Base-by-base conservation (phyloP, 805 yeast genomes). In the Yueomyces sinensis region DNA sequence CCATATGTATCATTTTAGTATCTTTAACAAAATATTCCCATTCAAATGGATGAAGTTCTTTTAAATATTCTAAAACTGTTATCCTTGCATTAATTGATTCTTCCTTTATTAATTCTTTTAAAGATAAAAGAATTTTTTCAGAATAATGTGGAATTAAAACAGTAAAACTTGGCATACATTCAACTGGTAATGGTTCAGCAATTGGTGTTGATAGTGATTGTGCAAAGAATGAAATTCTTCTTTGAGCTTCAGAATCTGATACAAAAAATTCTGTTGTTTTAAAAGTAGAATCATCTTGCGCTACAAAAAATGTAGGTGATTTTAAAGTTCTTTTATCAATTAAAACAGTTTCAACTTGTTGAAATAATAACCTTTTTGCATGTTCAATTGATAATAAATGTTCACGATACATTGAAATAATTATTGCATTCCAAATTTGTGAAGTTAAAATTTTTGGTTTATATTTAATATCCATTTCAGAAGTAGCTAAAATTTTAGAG, bases 151-250 rank as follows among this genome's bases (percentile, higher is more conserved):
- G 95, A 31, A 86, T 70, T 48, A 86, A 63, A 7, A 84, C 94
- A 1, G 91, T 74, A 46, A 83, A 83, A 0, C 82, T 63, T 1
- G 94, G 93, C 83, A 82, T 81, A 30, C 73, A 64, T 16, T 66
- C 68, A 6, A 77, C 68, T 0, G 83, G 70, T 11, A 68, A 57
- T 0, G 84, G 76, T 31, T 76, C 84, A 1, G 83, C 80, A 62
- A 84, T 78, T 1, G 94, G 89, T 0, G 93, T 82, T 0, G 94
- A 76, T 30, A 84, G 61, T 0, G 94, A 82, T 49, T 84, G 94
- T 0, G 95, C 95, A 64, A 84, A 84, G 50, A 82, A 84, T 0
- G 94, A 80, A 2, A 84, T 71, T 42, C 95, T 66, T 46, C 95
- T 63, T 49, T 76, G 77, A 0, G 94, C 94, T 50, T 82, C 94